Base-by-base conservation (phyloP, 306 rosid species). In the Lathyrus aphaca region DNA sequence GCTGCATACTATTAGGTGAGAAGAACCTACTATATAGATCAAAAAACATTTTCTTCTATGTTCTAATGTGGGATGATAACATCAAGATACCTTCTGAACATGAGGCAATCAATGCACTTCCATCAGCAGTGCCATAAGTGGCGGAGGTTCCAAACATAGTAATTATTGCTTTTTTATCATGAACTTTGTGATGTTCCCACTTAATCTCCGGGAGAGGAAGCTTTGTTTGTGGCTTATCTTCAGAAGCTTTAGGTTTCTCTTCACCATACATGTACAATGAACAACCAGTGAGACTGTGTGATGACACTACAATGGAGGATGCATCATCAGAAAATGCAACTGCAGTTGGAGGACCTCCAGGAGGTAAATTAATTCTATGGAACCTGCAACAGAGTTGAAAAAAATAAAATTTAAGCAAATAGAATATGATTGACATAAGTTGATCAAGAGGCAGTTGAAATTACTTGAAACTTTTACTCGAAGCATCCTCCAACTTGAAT, bases 401-500 rank as follows among this genome's bases (percentile, higher is more conserved):
- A 75, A 51, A 61, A 81, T 50, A 44, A 71, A 71, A 71, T 32
- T 19, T 60, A 48, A 4, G 51, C 51, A 68, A 45, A 15, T 21
- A 30, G 49, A 53, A 30, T 66, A 74, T 75, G 61, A 27, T 21
- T 71, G 72, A 66, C 54, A 62, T 69, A 51, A 71, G 55, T 61
- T 60, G 35, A 40, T 53, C 13, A 49, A 55, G 73, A 68, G 75
- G 39, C 62, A 71, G 66, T 55, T 27, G 48, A 58, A 75, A 79
- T 77, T 88, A 90, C 97, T 84, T 95, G 95, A 91, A 95, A 83
- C 99, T 95, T 91, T 89, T 91, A 67, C 97, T 91, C 48, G 86
- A 82, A 75, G 89, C 92, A 76, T 95, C 96, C 18, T 95, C 99
- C 90, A 95, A 73, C 89, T 91, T 91, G 64, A 95, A 95, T 23